Conservation (phyloP, 768 basidiomycete genomes). For the Tulasnella sp. region DNA sequence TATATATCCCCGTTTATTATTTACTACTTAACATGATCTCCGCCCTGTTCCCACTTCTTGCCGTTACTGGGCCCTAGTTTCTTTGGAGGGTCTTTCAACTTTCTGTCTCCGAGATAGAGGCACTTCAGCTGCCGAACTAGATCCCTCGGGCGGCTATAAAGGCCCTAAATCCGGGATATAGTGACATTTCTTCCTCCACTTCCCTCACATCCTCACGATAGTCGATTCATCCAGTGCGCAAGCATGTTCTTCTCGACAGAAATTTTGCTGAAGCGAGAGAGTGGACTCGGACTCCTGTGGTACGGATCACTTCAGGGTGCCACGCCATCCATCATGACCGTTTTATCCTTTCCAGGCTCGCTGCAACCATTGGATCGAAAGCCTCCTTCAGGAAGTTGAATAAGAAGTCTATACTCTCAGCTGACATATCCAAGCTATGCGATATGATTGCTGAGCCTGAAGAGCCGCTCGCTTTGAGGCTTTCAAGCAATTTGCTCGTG, state of each 20-base stretch:
- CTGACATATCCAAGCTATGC: constrained; percentile 82
- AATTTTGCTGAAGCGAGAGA: constrained; percentile 76
- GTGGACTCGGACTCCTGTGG: constrained; percentile 90
- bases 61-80: background rate
- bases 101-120: background rate
- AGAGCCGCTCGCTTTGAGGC: constrained; percentile 82
- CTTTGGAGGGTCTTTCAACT: background rate
- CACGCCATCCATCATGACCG: constrained; percentile 13
- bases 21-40: background rate
- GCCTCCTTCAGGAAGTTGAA: constrained; percentile 85
- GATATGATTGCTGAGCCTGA: constrained; percentile 77
- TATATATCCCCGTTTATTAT: background rate
- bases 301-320: constrained; percentile 41
- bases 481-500: constrained; percentile 88
- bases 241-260: constrained; percentile 88
- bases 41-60: background rate
- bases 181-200: background rate
- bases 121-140: background rate
- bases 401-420: constrained; percentile 78
- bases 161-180: background rate
- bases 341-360: constrained; percentile 61
- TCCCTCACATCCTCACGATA: background rate
- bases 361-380: constrained; percentile 86
- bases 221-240: background rate
- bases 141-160: background rate